phyloP scores from a whole-genome alignment of 129 eudicot species.

The Chrysanthemum makinoi region DNA sequence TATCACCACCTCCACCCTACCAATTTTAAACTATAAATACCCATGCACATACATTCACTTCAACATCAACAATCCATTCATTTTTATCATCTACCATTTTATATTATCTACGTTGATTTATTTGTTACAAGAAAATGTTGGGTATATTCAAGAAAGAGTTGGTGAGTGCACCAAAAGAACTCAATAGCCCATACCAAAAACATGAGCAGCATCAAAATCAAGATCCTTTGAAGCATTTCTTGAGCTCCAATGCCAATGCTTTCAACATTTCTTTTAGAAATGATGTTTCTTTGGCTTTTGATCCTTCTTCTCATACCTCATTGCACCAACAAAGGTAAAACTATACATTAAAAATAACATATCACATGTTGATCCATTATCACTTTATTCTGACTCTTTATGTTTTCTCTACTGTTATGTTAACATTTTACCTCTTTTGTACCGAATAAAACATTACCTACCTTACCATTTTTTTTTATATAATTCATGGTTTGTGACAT shows the following conservation, averaged over 20 bases:
- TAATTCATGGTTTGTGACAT: background rate
- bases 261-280: constrained; percentile 59
- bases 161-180: constrained; percentile 79
- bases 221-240: constrained; percentile 49
- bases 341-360: no score
- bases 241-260: constrained; percentile 46
- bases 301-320: constrained; percentile 43
- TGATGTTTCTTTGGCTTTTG: constrained; percentile 58
- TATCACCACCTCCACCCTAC: constrained; percentile 11
- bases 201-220: constrained; percentile 27
- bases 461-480: background rate
- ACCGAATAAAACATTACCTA: no score
- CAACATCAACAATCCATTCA: constrained; percentile 5
- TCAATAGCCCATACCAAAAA: constrained; percentile 49
- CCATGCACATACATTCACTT: background rate
- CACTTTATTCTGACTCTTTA: no score
- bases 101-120: background rate
- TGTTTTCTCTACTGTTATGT: no score
- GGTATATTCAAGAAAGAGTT: constrained; percentile 70
- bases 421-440: no score
- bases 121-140: constrained; percentile 46
- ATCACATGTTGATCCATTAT: no score
- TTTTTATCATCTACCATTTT: background rate
- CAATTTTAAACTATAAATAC: constrained; percentile 19
- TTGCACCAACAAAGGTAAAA: constrained; percentile 53